phyloP scores from a whole-genome alignment of 495 filamentous ascomycete genomes.

The Aspergillus bridgeri region DNA sequence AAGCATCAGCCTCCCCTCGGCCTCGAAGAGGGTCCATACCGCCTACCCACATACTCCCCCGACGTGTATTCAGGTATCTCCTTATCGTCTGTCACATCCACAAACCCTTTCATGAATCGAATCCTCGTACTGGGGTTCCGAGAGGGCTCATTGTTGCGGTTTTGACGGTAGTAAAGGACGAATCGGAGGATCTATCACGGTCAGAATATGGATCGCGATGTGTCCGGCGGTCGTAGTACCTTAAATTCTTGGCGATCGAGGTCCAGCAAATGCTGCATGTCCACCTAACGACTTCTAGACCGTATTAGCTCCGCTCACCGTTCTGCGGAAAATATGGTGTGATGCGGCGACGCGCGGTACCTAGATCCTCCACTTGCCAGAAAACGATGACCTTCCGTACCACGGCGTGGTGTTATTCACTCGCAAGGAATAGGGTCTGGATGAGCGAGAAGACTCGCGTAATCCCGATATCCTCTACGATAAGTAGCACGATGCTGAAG shows the following conservation, averaged over 20 bases:
- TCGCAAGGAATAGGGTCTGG: not conserved
- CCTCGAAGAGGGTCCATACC: not conserved
- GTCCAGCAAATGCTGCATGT: slow-evolving; percentile 7
- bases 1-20: not conserved
- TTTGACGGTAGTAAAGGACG: slow-evolving; percentile 3
- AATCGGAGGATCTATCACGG: slow-evolving; percentile 6
- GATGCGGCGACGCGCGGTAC: not conserved
- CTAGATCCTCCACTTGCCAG: not conserved
- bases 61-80: not conserved
- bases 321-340: not conserved
- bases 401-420: too few species aligned
- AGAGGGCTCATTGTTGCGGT: not conserved
- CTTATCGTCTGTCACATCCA: not conserved
- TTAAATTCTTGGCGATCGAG: slow-evolving; percentile 7
- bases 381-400: too few species aligned
- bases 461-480: slow-evolving; percentile 1
- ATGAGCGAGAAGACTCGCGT: not conserved
- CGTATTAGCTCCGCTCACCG: not conserved
- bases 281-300: slow-evolving; percentile 2
- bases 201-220: not conserved
- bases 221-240: not conserved
- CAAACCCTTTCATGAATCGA: not conserved
- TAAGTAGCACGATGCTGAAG: slow-evolving; percentile 1
- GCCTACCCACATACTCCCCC: not conserved
- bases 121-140: not conserved